Percentiles rank a stretch among this genome's conserved stretches.
phyloP scores from a whole-genome alignment of 2,329 filamentous ascomycete species.

The Basipetospora chlamydospora region DNA sequence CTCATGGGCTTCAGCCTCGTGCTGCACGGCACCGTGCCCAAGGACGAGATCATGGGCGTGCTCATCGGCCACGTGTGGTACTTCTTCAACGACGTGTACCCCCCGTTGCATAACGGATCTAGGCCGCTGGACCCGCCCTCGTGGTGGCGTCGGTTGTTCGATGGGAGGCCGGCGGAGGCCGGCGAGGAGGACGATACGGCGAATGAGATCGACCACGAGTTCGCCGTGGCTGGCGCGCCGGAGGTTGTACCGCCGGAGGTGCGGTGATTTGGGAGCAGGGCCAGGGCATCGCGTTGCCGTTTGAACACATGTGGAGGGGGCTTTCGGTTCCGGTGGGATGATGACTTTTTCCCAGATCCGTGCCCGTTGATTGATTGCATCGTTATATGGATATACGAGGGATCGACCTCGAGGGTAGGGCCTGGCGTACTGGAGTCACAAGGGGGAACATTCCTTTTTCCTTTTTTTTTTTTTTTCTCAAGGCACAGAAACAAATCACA shows the following conservation, averaged over 20 bases:
- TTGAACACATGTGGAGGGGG: too few species aligned
- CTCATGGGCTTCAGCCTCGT: conserved; percentile 83
- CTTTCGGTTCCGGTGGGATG: too few species aligned
- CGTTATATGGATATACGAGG: too few species aligned
- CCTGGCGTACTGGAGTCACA: too few species aligned
- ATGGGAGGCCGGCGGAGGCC: conserved; percentile 33
- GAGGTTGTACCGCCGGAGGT: conserved; percentile 4
- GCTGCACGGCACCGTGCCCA: conserved; percentile 79
- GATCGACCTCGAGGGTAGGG: too few species aligned
- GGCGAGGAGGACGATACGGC: conserved; percentile 30
- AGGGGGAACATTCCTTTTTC: too few species aligned
- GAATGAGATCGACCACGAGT: conserved; percentile 45
- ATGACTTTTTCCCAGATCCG: too few species aligned
- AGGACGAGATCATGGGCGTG: conserved; percentile 92
- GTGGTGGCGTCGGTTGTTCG: conserved; percentile 84
- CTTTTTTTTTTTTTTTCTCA: too few species aligned
- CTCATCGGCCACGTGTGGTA: conserved; percentile 95
- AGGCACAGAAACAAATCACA: too few species aligned
- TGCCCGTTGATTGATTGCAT: too few species aligned
- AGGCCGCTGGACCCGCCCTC: conserved; percentile 75
- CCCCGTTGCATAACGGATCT: conserved; percentile 71
- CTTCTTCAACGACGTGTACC: conserved; percentile 95
- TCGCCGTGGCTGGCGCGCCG: conserved; percentile 39
- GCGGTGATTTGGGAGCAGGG: too few species aligned
- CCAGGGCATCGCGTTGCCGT: too few species aligned